These are phyloP conservation scores for Curvularia hawaiiensis DNA, from an alignment of 2,329 filamentous ascomycete genomes.

Conservation along the genomic window DNA sequence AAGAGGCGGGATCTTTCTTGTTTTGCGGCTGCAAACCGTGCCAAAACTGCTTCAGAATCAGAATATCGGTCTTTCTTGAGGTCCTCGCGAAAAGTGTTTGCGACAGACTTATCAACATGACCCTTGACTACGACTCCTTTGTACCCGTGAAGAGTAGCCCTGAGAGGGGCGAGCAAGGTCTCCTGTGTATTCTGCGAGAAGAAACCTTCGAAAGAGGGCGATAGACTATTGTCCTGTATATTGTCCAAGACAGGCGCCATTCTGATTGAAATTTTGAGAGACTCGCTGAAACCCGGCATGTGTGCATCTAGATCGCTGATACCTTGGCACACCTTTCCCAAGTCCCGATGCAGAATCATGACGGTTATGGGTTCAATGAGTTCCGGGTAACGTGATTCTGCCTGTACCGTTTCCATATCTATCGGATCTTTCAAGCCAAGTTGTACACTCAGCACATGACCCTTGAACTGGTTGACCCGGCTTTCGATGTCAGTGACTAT, in stretches of 20 bases:
- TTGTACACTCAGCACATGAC: slow-evolving; percentile 20
- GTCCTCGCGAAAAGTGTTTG: slow-evolving; percentile 11
- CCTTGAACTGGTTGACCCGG: slow-evolving; percentile 13
- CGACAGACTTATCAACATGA: slow-evolving; percentile 14
- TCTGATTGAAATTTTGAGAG: slow-evolving; percentile 12
- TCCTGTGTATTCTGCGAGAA: slow-evolving; percentile 26
- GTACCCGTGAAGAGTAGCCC: slow-evolving; percentile 18
- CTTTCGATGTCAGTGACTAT: slow-evolving; percentile 9
- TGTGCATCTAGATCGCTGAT: slow-evolving; percentile 16
- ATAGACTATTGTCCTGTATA: neutral
- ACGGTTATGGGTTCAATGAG: slow-evolving; percentile 1
- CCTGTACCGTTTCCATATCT: too few relatives aligned
- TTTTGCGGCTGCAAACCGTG: slow-evolving; percentile 15
- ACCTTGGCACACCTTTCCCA: slow-evolving; percentile 16
- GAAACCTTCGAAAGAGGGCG: slow-evolving; percentile 12
- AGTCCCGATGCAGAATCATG: slow-evolving; percentile 22
- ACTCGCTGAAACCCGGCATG: slow-evolving; percentile 5
- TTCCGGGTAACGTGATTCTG: too few relatives aligned
- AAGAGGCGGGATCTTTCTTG: slow-evolving; percentile 16
- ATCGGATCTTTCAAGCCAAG: slow-evolving; percentile 1
- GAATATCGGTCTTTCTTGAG: slow-evolving; percentile 18
- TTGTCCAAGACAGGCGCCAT: slow-evolving; percentile 9
- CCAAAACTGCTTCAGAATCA: slow-evolving; percentile 13
- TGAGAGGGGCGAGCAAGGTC: slow-evolving; percentile 22
- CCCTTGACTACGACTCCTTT: slow-evolving; percentile 14